Evolutionary conservation across 768 basidiomycete species (phyloP).

Genomic region (Tulasnella sp.): DNA sequence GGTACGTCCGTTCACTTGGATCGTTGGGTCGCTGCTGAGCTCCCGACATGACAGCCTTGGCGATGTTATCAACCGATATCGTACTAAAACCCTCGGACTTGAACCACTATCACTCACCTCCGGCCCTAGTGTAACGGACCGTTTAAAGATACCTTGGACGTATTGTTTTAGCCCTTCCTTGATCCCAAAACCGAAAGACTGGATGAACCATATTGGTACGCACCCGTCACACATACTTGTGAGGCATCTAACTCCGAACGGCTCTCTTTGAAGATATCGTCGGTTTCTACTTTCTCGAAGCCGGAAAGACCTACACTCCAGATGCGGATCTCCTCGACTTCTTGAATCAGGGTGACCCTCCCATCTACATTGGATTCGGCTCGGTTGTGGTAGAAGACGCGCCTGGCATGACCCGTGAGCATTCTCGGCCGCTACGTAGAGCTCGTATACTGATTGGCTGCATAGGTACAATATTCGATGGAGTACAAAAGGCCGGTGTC

Average conservation of each 20-base stretch:
- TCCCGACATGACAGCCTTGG: constrained; percentile 38
- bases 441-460: background rate
- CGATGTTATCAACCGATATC: constrained; percentile 47
- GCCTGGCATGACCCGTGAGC: constrained; percentile 37
- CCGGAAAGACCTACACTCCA: constrained; percentile 38
- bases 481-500: constrained; percentile 41
- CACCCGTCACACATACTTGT: background rate
- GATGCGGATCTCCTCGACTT: constrained; percentile 37
- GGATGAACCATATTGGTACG: constrained; percentile 49
- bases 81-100: constrained; percentile 38
- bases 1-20: constrained; percentile 27
- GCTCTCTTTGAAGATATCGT: constrained; percentile 36
- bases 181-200: constrained; percentile 49
- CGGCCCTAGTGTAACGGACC: constrained; percentile 41
- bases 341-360: constrained; percentile 37
- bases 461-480: constrained; percentile 43
- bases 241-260: background rate
- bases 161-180: constrained; percentile 50
- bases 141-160: constrained; percentile 46
- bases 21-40: background rate
- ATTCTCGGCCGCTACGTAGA: too few relatives aligned
- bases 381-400: constrained; percentile 50
- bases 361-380: constrained; percentile 54
- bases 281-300: constrained; percentile 51
- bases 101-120: constrained; percentile 36